Conservation (phyloP, 2,329 filamentous ascomycete species). For the Dothideomycetes sp. region DNA sequence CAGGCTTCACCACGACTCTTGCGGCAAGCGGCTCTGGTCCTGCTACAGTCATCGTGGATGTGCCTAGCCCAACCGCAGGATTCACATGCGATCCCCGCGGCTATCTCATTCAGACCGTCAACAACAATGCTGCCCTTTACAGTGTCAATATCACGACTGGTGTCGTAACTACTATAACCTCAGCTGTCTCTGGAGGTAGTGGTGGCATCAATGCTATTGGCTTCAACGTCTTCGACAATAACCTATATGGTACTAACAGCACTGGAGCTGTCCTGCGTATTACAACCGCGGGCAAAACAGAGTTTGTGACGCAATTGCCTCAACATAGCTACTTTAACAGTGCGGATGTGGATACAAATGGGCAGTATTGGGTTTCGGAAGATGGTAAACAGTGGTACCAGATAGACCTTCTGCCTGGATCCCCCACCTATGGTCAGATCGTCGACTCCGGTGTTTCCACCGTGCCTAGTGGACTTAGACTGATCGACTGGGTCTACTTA, state of each 20-base stretch:
- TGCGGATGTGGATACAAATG: not conserved
- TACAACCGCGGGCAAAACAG: not conserved
- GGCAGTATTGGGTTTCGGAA: not conserved
- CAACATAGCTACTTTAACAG: not conserved
- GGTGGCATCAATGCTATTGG: slow-evolving; percentile 4
- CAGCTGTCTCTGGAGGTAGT: too few relatives aligned
- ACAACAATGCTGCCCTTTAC: not conserved
- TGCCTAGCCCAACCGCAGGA: not conserved
- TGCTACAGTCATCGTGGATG: not conserved
- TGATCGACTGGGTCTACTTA: not conserved
- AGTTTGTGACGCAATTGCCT: not conserved
- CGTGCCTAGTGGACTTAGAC: not conserved
- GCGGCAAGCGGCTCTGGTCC: not conserved
- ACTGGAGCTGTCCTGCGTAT: slow-evolving; percentile 1
- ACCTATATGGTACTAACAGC: not conserved
- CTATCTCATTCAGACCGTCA: not conserved
- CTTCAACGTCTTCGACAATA: slow-evolving; percentile 3
- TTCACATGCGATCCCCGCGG: not conserved
- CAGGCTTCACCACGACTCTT: slow-evolving; percentile 1
- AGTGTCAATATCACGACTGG: slow-evolving; percentile 1
- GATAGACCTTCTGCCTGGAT: slow-evolving; percentile 1
- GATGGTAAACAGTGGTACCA: not conserved
- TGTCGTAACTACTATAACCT: not conserved
- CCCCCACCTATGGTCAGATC: not conserved
- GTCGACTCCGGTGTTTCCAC: not conserved